Conservation (phyloP, 257 asterid species). For the Nicotiana knightiana region DNA sequence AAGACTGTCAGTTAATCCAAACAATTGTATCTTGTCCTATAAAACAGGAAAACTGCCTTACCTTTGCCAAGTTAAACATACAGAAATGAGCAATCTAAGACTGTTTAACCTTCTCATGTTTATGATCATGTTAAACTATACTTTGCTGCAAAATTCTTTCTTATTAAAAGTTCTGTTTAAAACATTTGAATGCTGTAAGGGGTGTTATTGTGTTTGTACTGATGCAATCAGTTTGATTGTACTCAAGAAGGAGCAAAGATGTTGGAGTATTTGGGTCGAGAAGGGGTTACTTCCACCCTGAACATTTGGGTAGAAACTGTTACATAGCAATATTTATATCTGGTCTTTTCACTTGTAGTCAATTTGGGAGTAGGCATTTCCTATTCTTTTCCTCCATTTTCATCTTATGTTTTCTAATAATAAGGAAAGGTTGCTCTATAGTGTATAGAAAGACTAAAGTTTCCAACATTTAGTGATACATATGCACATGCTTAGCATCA, state of each 20-base stretch:
- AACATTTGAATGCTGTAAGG: background rate
- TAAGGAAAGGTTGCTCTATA: background rate
- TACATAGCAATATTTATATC: background rate
- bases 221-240: background rate
- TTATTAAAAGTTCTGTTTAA: background rate
- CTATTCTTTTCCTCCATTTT: background rate
- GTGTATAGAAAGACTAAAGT: background rate
- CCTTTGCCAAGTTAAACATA: background rate
- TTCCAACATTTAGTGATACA: background rate
- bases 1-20: background rate
- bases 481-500: background rate
- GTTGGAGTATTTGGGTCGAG: background rate
- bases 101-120: background rate
- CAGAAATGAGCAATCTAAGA: background rate
- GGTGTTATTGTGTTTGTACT: background rate
- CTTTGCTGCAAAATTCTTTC: background rate
- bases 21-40: background rate
- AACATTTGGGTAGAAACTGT: background rate
- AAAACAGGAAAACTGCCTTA: background rate
- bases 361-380: background rate
- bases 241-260: background rate
- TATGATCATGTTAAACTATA: background rate
- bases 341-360: background rate
- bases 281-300: background rate
- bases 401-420: background rate